Conservation (phyloP, 1,139 yeast genomes). For the Kurtzmaniella quercitrusa region DNA sequence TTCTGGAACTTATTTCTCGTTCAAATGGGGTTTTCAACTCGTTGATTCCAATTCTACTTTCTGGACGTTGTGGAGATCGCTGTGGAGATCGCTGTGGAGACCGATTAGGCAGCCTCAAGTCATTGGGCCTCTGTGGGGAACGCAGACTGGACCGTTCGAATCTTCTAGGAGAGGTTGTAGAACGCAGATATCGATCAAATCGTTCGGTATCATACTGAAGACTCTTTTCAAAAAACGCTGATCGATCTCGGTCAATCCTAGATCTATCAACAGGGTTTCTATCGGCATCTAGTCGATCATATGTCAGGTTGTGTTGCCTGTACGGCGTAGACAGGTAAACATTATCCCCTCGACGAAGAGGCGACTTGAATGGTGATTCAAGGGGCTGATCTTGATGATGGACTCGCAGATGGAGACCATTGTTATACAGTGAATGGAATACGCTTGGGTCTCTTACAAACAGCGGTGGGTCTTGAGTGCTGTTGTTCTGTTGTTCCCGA, state of each 20-base stretch:
- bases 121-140: background rate
- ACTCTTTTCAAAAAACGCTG: background rate
- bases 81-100: background rate
- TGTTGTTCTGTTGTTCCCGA: background rate
- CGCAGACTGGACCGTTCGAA: background rate
- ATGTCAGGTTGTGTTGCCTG: background rate
- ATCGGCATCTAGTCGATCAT: background rate
- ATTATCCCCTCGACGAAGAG: constrained; percentile 2
- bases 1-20: constrained; percentile 4
- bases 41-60: background rate
- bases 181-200: background rate
- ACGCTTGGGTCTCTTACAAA: background rate
- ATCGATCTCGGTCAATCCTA: background rate
- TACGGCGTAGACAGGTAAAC: constrained; percentile 1
- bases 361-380: constrained; percentile 9
- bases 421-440: background rate
- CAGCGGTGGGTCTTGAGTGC: background rate
- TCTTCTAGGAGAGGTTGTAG: background rate
- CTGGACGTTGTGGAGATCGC: background rate
- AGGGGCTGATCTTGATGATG: constrained; percentile 4
- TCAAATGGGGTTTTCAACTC: constrained; percentile 3
- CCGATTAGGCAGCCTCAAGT: background rate
- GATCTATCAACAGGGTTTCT: background rate
- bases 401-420: background rate
- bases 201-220: background rate